These are phyloP conservation scores for Phytopythium aichiense DNA, from an alignment of 352 stramenopile species.

Conservation along the genomic window DNA sequence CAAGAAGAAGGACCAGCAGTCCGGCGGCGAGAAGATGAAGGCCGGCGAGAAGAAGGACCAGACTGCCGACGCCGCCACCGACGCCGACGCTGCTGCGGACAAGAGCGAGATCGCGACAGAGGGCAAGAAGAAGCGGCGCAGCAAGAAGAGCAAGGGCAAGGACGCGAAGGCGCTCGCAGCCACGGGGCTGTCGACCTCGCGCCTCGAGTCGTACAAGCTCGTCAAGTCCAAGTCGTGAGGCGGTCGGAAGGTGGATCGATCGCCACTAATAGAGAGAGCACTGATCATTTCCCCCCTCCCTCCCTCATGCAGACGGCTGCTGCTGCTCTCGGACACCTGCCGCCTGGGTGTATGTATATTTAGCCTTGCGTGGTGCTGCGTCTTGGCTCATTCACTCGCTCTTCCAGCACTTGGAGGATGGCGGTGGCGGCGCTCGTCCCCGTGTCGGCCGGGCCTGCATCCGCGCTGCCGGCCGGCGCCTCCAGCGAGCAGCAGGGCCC, in stretches of 20 bases:
- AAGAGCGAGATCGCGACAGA: slow-evolving; percentile 3
- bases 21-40: slow-evolving; percentile 7
- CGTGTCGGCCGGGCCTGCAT: neutral
- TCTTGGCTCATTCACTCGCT: neutral
- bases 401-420: neutral
- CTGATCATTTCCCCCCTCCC: neutral
- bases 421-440: neutral
- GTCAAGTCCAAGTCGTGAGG: slow-evolving; percentile 64
- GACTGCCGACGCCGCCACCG: neutral
- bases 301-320: too few relatives aligned
- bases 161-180: slow-evolving; percentile 39
- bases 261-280: slow-evolving; percentile 1
- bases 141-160: slow-evolving; percentile 48
- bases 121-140: slow-evolving; percentile 47
- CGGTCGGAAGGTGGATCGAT: neutral
- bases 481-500: neutral
- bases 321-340: neutral
- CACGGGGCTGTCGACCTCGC: slow-evolving; percentile 66
- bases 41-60: slow-evolving; percentile 8
- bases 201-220: slow-evolving; percentile 81
- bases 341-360: neutral
- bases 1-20: slow-evolving; percentile 46
- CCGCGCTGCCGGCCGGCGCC: neutral
- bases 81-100: too few relatives aligned
- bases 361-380: neutral